These are phyloP conservation scores for Aspergillus sp. DNA, from an alignment of 2,329 filamentous ascomycete species.

Conservation along the genomic window DNA sequence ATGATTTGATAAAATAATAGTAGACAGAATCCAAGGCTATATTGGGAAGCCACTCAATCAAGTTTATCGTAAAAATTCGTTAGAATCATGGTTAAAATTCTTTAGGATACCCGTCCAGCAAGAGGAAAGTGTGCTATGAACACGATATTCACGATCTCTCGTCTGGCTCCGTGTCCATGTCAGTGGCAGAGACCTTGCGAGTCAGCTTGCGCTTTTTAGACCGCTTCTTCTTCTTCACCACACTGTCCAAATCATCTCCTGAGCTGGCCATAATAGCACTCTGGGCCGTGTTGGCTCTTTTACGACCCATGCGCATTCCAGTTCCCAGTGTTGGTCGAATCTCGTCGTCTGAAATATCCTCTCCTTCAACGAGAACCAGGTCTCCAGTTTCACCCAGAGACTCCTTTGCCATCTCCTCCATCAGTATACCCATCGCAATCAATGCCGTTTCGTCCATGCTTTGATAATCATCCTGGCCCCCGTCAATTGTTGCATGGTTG, in stretches of 20 bases:
- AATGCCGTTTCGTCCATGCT: slow-evolving; percentile 61
- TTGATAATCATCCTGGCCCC: slow-evolving; percentile 38
- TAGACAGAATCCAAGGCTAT: too few relatives aligned
- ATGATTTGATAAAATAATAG: too few relatives aligned
- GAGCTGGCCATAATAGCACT: slow-evolving; percentile 17
- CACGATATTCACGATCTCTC: slow-evolving; percentile 2
- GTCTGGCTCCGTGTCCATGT: slow-evolving; percentile 18
- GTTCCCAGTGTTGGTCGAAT: slow-evolving; percentile 4
- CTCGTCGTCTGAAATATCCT: slow-evolving; percentile 23
- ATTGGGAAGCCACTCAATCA: too few relatives aligned
- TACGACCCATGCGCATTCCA: slow-evolving; percentile 8
- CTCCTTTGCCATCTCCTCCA: slow-evolving; percentile 54
- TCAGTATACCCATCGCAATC: slow-evolving; percentile 55
- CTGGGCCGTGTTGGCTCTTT: slow-evolving; percentile 14
- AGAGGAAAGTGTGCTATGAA: too few relatives aligned
- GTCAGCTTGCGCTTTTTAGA: slow-evolving; percentile 22
- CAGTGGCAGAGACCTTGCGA: slow-evolving; percentile 14
- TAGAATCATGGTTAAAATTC: too few relatives aligned
- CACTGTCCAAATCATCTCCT: slow-evolving; percentile 12
- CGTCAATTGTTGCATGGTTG: slow-evolving; percentile 26
- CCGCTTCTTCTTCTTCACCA: slow-evolving; percentile 13
- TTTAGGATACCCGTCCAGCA: too few relatives aligned
- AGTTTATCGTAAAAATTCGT: too few relatives aligned
- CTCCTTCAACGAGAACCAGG: slow-evolving; percentile 51
- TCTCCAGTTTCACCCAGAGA: slow-evolving; percentile 54